Evolutionary conservation across 805 yeast genomes (phyloP).

Genomic region (Lipomyces starkeyi): DNA sequence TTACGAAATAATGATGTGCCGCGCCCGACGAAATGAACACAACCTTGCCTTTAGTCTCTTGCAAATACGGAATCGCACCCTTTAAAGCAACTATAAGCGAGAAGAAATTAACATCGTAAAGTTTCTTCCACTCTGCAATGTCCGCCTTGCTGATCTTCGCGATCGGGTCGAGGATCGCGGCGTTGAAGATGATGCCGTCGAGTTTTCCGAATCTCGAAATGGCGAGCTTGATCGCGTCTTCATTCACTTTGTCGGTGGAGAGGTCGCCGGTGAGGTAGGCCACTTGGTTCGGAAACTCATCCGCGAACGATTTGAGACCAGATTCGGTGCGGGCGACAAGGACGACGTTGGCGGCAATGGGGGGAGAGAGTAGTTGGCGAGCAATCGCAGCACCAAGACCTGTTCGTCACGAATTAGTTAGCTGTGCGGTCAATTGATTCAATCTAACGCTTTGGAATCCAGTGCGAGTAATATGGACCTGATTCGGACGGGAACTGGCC

Average conservation of each 20-base stretch:
- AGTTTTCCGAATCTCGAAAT: slow-evolving; percentile 51
- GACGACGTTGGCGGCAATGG: slow-evolving; percentile 54
- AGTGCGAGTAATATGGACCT: background rate
- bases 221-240: slow-evolving; percentile 52
- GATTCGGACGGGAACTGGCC: background rate
- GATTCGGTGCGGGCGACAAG: slow-evolving; percentile 32
- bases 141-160: slow-evolving; percentile 56
- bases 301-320: slow-evolving; percentile 26
- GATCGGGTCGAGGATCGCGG: slow-evolving; percentile 84
- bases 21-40: slow-evolving; percentile 94
- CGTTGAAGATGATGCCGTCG: slow-evolving; percentile 66
- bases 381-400: slow-evolving; percentile 74
- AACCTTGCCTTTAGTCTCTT: slow-evolving; percentile 62
- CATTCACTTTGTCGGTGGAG: slow-evolving; percentile 47
- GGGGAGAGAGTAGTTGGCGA: slow-evolving; percentile 51
- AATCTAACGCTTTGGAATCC: background rate
- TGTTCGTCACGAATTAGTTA: slow-evolving; percentile 6
- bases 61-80: slow-evolving; percentile 62
- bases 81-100: slow-evolving; percentile 58
- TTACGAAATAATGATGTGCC: slow-evolving; percentile 58
- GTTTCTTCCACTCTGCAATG: slow-evolving; percentile 61
- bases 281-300: slow-evolving; percentile 38
- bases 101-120: slow-evolving; percentile 80
- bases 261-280: slow-evolving; percentile 60
- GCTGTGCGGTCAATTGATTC: background rate